These are phyloP conservation scores for Zymoseptoria ardabiliae DNA, from an alignment of 2,329 filamentous ascomycete genomes.

Conservation along the genomic window DNA sequence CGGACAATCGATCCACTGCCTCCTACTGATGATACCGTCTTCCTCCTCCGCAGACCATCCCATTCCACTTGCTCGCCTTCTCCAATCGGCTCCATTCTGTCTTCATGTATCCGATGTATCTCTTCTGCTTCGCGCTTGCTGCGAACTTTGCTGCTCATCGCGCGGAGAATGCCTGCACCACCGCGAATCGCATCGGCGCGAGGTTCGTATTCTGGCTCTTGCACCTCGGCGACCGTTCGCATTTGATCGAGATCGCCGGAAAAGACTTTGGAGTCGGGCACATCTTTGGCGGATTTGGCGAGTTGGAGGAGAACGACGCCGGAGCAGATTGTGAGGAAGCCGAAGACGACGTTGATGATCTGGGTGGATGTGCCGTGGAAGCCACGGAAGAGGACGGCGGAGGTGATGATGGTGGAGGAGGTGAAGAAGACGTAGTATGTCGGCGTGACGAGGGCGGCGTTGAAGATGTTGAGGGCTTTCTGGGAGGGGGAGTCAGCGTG, in stretches of 20 bases:
- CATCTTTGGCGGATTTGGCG: slow-evolving; percentile 97
- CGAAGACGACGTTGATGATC: slow-evolving; percentile 84
- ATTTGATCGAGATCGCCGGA: slow-evolving; percentile 90
- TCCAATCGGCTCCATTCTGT: slow-evolving; percentile 64
- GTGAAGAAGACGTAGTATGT: slow-evolving; percentile 99
- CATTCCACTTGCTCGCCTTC: slow-evolving; percentile 82
- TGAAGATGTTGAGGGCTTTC: slow-evolving; percentile 98
- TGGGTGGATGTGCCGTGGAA: slow-evolving; percentile 78
- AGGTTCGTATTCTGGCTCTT: slow-evolving; percentile 92
- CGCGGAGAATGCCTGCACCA: slow-evolving; percentile 76
- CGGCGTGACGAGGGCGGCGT: slow-evolving; percentile 90
- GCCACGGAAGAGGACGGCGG: slow-evolving; percentile 82
- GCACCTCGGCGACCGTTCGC: slow-evolving; percentile 87
- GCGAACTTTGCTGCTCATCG: slow-evolving; percentile 62
- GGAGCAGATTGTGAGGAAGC: slow-evolving; percentile 87
- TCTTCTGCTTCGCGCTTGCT: slow-evolving; percentile 75
- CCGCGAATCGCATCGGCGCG: slow-evolving; percentile 95
- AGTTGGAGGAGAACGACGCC: slow-evolving; percentile 88
- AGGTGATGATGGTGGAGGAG: slow-evolving; percentile 88
- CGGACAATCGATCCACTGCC: slow-evolving; percentile 36
- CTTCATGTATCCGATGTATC: slow-evolving; percentile 67
- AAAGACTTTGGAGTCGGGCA: slow-evolving; percentile 88
- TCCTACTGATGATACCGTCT: slow-evolving; percentile 39
- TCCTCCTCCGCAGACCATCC: slow-evolving; percentile 78
- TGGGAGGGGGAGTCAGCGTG: slow-evolving; percentile 37